Conservation (phyloP, 2,329 filamentous ascomycete species). For the Fusarium sp. region DNA sequence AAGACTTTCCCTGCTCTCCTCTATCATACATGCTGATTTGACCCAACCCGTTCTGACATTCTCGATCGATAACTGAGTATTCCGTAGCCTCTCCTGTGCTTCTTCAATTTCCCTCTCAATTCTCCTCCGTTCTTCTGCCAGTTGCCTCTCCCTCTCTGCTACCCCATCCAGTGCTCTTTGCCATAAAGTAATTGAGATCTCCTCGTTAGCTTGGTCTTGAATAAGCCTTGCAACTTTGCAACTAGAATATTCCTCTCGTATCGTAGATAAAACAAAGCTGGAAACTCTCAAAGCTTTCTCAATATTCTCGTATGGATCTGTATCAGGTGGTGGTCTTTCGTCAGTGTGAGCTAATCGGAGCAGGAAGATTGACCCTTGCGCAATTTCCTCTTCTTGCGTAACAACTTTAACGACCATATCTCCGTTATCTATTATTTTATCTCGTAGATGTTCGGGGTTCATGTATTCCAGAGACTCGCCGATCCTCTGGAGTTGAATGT, state of each 20-base stretch:
- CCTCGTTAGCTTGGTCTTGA: too few relatives aligned
- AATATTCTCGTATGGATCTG: neutral
- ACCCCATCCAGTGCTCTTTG: rapidly evolving
- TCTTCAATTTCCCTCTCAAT: rapidly evolving
- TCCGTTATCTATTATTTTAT: neutral
- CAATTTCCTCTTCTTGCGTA: neutral
- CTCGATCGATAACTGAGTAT: too few relatives aligned
- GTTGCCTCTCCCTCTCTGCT: neutral
- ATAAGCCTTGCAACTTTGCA: too few relatives aligned
- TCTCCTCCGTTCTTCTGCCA: neutral
- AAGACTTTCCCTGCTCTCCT: neutral
- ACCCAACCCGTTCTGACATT: too few relatives aligned
- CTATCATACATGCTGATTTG: neutral
- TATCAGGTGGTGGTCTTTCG: rapidly evolving
- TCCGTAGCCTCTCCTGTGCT: neutral
- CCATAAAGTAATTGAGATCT: rapidly evolving
- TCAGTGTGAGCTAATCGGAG: neutral
- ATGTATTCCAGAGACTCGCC: neutral
- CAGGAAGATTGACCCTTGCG: neutral
- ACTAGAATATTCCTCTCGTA: too few relatives aligned
- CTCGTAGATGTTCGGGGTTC: rapidly evolving
- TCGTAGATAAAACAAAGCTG: too few relatives aligned
- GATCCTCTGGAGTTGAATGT: rapidly evolving
- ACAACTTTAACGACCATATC: rapidly evolving
- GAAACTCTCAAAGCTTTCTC: neutral